These are phyloP conservation scores for Oemleria cerasiformis DNA, from an alignment of 306 rosid species.

Conservation along the genomic window DNA sequence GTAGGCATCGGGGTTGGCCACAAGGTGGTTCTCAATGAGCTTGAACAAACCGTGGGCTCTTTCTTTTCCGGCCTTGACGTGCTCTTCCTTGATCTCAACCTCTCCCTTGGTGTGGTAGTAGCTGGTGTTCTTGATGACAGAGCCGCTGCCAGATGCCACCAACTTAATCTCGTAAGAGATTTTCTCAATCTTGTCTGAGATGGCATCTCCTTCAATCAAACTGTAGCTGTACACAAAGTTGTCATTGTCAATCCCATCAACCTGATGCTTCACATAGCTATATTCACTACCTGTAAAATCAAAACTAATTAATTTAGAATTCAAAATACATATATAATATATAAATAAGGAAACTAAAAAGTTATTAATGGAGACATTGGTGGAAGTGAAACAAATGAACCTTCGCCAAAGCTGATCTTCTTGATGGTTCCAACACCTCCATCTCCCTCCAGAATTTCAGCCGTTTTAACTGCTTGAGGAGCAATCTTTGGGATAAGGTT, in stretches of 20 bases:
- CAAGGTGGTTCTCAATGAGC: constrained; percentile 17
- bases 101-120: constrained; percentile 10
- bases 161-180: constrained; percentile 30
- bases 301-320: neutral
- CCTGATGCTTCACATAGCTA: constrained; percentile 21
- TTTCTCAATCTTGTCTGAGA: constrained; percentile 41
- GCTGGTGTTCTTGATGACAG: constrained; percentile 29
- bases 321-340: no score
- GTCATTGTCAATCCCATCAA: constrained; percentile 39
- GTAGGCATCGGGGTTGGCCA: constrained; percentile 34
- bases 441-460: constrained; percentile 38
- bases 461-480: constrained; percentile 22
- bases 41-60: constrained; percentile 8
- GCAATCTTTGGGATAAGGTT: constrained; percentile 42
- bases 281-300: neutral
- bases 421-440: constrained; percentile 53
- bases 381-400: neutral
- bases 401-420: constrained; percentile 23
- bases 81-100: constrained; percentile 17
- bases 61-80: constrained; percentile 28
- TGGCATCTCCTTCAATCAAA: constrained; percentile 8
- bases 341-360: no score
- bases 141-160: constrained; percentile 36
- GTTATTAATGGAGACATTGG: neutral
- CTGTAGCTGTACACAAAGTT: constrained; percentile 31